Evolutionary conservation across 1,284 basidiomycete genomes (phyloP).

Genomic region (Caloboletus firmus): DNA sequence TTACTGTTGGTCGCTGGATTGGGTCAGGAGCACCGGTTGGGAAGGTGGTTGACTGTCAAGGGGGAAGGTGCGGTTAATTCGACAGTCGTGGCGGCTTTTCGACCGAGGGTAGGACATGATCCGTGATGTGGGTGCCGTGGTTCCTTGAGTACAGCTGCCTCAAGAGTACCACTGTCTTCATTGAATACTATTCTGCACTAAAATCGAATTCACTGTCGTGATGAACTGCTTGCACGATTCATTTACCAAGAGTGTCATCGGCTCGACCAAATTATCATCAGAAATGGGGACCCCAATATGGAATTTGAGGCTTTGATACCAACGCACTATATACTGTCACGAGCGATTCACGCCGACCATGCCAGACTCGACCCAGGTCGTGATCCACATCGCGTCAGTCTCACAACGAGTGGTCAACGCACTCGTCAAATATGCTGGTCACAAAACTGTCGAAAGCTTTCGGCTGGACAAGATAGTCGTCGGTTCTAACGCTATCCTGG

Average conservation of each 20-base stretch:
- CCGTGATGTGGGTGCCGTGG: slow-evolving; percentile 10
- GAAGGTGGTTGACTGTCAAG: slow-evolving; percentile 83
- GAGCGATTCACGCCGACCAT: too few species aligned
- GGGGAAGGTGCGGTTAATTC: slow-evolving; percentile 71
- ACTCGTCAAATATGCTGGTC: background rate
- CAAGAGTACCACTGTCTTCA: too few species aligned
- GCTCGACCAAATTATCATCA: too few species aligned
- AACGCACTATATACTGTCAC: too few species aligned
- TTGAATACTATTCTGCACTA: background rate
- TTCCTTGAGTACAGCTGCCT: too few species aligned
- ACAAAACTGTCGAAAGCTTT: slow-evolving; percentile 17
- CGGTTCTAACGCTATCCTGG: background rate
- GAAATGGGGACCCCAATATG: too few species aligned
- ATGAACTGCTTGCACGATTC: background rate
- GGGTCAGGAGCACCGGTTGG: slow-evolving; percentile 86
- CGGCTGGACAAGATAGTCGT: slow-evolving; percentile 13
- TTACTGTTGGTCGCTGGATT: slow-evolving; percentile 77
- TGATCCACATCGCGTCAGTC: background rate
- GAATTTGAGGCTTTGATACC: too few species aligned
- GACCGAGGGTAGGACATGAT: slow-evolving; percentile 18
- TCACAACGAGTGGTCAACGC: background rate
- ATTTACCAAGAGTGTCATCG: too few species aligned
- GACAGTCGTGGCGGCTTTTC: slow-evolving; percentile 56
- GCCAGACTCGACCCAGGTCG: too few species aligned
- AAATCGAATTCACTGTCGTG: background rate